A percentile compares a stretch with the other conserved stretches of the same genome.
Evolutionary conservation across 768 basidiomycete species (phyloP).

Genomic region (Collybia nuda): DNA sequence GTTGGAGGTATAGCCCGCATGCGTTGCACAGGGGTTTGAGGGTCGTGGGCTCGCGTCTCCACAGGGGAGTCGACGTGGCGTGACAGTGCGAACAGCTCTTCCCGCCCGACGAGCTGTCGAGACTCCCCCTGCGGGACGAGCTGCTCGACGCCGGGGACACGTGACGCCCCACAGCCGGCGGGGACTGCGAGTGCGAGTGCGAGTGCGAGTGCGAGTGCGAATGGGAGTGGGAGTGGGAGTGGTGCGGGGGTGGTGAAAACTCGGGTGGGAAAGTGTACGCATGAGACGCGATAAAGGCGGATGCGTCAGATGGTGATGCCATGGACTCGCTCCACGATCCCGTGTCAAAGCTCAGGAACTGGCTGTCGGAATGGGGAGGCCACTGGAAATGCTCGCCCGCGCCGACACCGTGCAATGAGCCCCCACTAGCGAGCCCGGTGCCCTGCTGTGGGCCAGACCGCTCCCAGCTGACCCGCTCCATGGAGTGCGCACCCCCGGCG

Average conservation of each 20-base stretch:
- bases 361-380: slow-evolving; percentile 17
- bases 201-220: too few relatives aligned
- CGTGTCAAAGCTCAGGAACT: slow-evolving; percentile 25
- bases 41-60: slow-evolving; percentile 45
- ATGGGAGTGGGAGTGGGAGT: slow-evolving; percentile 19
- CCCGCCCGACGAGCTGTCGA: slow-evolving; percentile 25
- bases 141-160: slow-evolving; percentile 17
- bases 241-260: slow-evolving; percentile 28
- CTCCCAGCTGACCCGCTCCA: slow-evolving; percentile 11
- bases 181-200: too few relatives aligned
- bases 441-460: slow-evolving; percentile 4
- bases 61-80: slow-evolving; percentile 47
- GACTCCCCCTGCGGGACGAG: slow-evolving; percentile 24
- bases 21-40: slow-evolving; percentile 48
- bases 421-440: neutral
- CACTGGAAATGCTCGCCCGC: slow-evolving; percentile 19
- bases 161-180: slow-evolving; percentile 19
- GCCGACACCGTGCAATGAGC: slow-evolving; percentile 6
- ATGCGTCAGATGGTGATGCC: slow-evolving; percentile 22
- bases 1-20: slow-evolving; percentile 47
- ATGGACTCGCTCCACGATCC: slow-evolving; percentile 25
- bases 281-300: slow-evolving; percentile 16
- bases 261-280: slow-evolving; percentile 28
- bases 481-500: neutral
- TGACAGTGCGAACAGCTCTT: slow-evolving; percentile 48